Evolutionary conservation across 129 eudicot species (phyloP), one percentile per base, ranked within the genome.

Genomic region (Flaveria linearis): DNA sequence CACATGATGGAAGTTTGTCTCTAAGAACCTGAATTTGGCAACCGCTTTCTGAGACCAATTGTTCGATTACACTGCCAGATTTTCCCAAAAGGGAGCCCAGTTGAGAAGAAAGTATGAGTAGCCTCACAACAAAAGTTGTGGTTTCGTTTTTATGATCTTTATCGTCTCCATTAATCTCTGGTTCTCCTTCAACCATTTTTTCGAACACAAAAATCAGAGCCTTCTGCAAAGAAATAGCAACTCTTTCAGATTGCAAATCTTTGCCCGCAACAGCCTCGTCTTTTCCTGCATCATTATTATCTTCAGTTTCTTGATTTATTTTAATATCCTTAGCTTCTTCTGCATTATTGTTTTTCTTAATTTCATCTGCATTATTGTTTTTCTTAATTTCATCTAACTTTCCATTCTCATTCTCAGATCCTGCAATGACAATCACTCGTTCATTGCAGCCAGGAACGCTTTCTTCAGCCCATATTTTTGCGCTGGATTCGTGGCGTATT

Each of bases 31-130:
- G 89, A 46, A 93, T 88, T 66, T 87, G 87, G 3, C 96, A 92
- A 67, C 97, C 97, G 80, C 90, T 94, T 79, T 91, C 94, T 63
- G 93, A 82, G 6, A 85, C 71, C 96, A 94, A 76, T 73, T 85
- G 91, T 50, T 94, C 81, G 50, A 93, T 85, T 6, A 87, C 77
- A 75, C 87, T 84, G 51, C 97, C 93, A 72, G 82, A 80, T 81
- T 84, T 84, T 30, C 96, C 98, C 75, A 85, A 80, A 80, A 91
- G 75, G 67, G 83, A 76, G 23, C 94, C 97, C 33, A 87, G 93
- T 84, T 94, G 96, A 84, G 86, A 67, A 56, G 97, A 89, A 28
- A 79, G 78, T 73, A 94, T 84, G 56, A 94, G 93, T 43, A 94
- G 67, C 83, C 92, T 89, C 56, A 94, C 60, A 58, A 83, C 84